phyloP scores from a whole-genome alignment of 495 filamentous ascomycete species.

The Podospora didyma region DNA sequence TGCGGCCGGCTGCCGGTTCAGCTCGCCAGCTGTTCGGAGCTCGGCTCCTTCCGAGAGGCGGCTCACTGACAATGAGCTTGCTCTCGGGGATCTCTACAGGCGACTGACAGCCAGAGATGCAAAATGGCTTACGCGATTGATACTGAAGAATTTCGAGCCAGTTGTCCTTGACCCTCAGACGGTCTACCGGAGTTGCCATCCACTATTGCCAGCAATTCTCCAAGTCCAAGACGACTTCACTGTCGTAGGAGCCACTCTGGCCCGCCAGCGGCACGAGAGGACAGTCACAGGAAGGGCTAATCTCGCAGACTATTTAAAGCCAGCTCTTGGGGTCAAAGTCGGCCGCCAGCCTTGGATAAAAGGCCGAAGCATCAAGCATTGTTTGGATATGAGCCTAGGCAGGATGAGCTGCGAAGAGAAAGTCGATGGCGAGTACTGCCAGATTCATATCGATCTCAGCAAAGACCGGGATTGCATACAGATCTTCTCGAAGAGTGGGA shows the following conservation, averaged over 20 bases:
- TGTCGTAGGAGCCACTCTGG: conserved; percentile 29
- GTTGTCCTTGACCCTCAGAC: conserved; percentile 46
- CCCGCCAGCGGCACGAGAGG: conserved; percentile 9
- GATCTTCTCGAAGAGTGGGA: conserved; percentile 89
- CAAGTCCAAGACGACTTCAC: conserved; percentile 58
- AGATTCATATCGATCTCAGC: conserved; percentile 74
- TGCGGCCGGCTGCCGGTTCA: conserved; percentile 65
- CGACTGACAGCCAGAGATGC: conserved; percentile 65
- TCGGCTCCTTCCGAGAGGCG: conserved; percentile 35
- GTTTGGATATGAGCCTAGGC: conserved; percentile 54
- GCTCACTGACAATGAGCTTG: conserved; percentile 35
- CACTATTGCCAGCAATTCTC: conserved; percentile 57
- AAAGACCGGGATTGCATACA: conserved; percentile 54
- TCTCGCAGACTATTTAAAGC: conserved; percentile 45
- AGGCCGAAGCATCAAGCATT: conserved; percentile 73
- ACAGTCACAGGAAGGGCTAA: conserved; percentile 20
- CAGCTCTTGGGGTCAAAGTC: conserved; percentile 67
- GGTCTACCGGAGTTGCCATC: conserved; percentile 50
- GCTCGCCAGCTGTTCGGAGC: conserved; percentile 58
- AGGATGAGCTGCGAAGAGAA: conserved; percentile 76
- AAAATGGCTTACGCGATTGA: conserved; percentile 84
- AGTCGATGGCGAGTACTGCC: conserved; percentile 85
- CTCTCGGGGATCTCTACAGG: conserved; percentile 54
- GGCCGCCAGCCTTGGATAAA: conserved; percentile 70
- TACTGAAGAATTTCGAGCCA: conserved; percentile 71